phyloP scores from a whole-genome alignment of 352 stramenopile genomes.

The Peronospora destructor region DNA sequence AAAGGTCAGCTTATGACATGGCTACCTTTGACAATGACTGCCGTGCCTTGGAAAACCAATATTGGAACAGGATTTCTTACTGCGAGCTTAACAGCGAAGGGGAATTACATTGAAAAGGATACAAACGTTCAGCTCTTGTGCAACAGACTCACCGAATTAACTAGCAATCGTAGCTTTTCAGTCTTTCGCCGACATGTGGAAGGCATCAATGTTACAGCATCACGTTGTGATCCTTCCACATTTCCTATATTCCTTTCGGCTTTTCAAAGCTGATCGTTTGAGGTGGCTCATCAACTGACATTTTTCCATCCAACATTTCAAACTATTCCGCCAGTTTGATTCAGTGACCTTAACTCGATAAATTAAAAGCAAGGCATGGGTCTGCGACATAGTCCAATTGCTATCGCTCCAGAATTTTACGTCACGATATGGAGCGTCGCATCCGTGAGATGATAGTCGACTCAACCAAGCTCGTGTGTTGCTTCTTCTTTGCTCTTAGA shows the following conservation, averaged over 20 bases:
- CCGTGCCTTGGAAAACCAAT: too few relatives aligned
- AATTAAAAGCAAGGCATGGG: slow-evolving; percentile 45
- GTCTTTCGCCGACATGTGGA: slow-evolving; percentile 9
- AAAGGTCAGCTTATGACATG: too few relatives aligned
- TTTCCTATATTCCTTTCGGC: background rate
- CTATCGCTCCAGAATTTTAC: slow-evolving; percentile 8
- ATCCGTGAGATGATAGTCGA: slow-evolving; percentile 34
- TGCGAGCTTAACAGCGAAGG: too few relatives aligned
- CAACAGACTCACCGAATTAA: slow-evolving; percentile 22
- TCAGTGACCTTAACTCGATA: slow-evolving; percentile 27
- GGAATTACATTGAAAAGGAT: too few relatives aligned
- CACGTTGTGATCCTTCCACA: slow-evolving; percentile 3
- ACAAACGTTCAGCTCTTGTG: slow-evolving; percentile 32
- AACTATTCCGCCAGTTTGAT: background rate
- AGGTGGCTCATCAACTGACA: slow-evolving; percentile 6
- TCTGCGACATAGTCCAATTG: slow-evolving; percentile 39
- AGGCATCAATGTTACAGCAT: background rate
- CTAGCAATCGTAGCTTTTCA: slow-evolving; percentile 26
- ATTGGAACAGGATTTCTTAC: too few relatives aligned
- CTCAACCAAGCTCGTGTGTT: slow-evolving; percentile 31
- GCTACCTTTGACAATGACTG: too few relatives aligned
- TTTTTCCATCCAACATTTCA: slow-evolving; percentile 15
- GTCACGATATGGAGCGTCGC: slow-evolving; percentile 38
- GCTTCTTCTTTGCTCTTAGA: slow-evolving; percentile 25
- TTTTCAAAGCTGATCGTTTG: slow-evolving; percentile 22